A percentile compares a stretch with the other conserved stretches of the same genome.
phyloP scores from a whole-genome alignment of 495 filamentous ascomycete species.

The Aspergillus asperescens region DNA sequence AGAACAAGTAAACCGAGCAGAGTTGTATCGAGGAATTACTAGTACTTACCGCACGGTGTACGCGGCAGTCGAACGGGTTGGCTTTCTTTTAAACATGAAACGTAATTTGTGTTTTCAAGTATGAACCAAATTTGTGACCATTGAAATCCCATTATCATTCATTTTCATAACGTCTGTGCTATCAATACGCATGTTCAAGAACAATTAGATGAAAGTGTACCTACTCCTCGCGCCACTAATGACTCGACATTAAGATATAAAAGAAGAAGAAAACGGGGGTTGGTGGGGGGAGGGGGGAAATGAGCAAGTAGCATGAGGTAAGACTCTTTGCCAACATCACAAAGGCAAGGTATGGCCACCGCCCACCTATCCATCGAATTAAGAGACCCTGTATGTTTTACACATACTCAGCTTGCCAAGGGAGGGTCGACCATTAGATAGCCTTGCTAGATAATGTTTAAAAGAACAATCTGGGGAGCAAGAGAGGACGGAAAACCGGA shows the following conservation, averaged over 20 bases:
- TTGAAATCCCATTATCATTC: conserved; percentile 8
- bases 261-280: conserved; percentile 2
- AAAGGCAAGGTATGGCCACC: neutral
- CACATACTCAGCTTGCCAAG: conserved; percentile 28
- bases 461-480: conserved; percentile 24
- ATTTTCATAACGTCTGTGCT: conserved; percentile 7
- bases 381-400: conserved; percentile 9
- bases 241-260: conserved; percentile 14
- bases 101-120: neutral
- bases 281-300: neutral
- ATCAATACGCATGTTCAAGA: conserved; percentile 4
- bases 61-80: too few species aligned
- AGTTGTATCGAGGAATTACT: too few species aligned
- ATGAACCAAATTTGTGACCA: neutral
- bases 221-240: conserved; percentile 21
- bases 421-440: conserved; percentile 21
- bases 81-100: too few species aligned
- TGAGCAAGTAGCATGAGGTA: neutral
- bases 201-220: conserved; percentile 20
- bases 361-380: neutral
- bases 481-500: conserved; percentile 2
- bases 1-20: too few species aligned
- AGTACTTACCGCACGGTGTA: too few species aligned
- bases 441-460: conserved; percentile 23
- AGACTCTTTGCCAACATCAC: neutral